These are phyloP conservation scores for Tremella fuciformis DNA, from an alignment of 768 basidiomycete genomes.

Conservation along the genomic window DNA sequence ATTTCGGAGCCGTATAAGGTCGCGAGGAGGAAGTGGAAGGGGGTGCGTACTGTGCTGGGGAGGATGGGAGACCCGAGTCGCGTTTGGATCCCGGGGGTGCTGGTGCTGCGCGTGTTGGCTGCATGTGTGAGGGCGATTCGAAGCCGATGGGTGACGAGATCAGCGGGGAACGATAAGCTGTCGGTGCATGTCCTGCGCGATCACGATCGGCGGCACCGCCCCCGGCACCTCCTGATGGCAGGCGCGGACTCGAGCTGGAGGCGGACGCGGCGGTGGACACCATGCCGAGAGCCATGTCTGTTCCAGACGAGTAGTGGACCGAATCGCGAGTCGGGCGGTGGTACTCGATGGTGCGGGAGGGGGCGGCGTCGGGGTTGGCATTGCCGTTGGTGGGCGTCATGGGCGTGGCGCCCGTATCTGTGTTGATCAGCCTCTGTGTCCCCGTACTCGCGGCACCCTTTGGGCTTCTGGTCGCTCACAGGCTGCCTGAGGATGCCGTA, in stretches of 20 bases:
- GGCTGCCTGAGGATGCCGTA: conserved; percentile 48
- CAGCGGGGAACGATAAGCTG: conserved; percentile 38
- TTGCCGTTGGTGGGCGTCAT: conserved; percentile 26
- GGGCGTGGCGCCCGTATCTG: conserved; percentile 50
- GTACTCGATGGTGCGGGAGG: conserved; percentile 48
- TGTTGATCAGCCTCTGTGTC: no score
- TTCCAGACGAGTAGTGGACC: conserved; percentile 46
- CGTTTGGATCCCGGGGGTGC: conserved; percentile 37
- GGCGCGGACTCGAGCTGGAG: conserved; percentile 21
- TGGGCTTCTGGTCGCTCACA: conserved; percentile 30
- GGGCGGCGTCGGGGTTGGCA: conserved; percentile 9
- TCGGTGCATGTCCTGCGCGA: conserved; percentile 20
- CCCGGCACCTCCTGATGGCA: conserved; percentile 12
- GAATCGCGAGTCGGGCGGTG: conserved; percentile 51
- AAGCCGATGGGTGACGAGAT: conserved; percentile 27
- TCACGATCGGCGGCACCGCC: neutral
- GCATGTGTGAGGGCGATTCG: conserved; percentile 26
- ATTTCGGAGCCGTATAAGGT: conserved; percentile 30
- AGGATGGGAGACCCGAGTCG: conserved; percentile 23
- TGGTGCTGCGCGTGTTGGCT: conserved; percentile 42
- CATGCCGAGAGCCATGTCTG: conserved; percentile 51
- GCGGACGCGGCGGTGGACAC: conserved; percentile 25
- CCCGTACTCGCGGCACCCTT: no score
- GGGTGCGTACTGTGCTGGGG: conserved; percentile 5
- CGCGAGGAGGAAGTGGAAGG: conserved; percentile 25